Evolutionary conservation across 1,139 yeast genomes (phyloP).

Genomic region (Magnusiomyces ingens): DNA sequence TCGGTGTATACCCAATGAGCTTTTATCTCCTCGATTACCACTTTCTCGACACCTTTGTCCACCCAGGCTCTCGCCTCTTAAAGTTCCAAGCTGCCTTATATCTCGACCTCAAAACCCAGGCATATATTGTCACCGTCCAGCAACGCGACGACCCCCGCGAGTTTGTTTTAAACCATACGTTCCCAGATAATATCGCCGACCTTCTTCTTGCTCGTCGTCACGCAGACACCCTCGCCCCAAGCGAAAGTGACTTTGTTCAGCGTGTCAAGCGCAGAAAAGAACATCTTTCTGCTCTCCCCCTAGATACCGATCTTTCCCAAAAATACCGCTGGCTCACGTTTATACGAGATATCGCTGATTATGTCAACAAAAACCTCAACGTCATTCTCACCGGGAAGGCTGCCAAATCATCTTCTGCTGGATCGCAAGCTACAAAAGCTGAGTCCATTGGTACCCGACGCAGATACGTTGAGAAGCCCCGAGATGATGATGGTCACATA

Average conservation of each 20-base stretch:
- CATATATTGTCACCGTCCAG: slow-evolving; percentile 81
- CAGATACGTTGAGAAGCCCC: not conserved
- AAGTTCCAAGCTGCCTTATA: slow-evolving; percentile 75
- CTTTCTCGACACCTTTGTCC: slow-evolving; percentile 67
- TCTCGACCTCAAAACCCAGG: slow-evolving; percentile 88
- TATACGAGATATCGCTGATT: slow-evolving; percentile 67
- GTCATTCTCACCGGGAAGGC: slow-evolving; percentile 15
- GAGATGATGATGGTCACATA: not conserved
- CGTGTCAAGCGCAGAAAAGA: slow-evolving; percentile 66
- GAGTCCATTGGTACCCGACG: too few species aligned
- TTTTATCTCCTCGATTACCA: slow-evolving; percentile 78
- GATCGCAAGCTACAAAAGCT: too few species aligned
- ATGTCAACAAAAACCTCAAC: slow-evolving; percentile 58
- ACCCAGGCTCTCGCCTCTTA: slow-evolving; percentile 49
- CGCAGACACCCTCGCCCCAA: slow-evolving; percentile 45
- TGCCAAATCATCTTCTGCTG: too few species aligned
- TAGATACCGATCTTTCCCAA: slow-evolving; percentile 46
- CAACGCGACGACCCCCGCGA: slow-evolving; percentile 60
- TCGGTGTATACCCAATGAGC: slow-evolving; percentile 81
- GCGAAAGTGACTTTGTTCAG: slow-evolving; percentile 62
- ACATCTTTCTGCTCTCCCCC: slow-evolving; percentile 43
- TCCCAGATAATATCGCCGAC: slow-evolving; percentile 51
- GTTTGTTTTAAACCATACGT: slow-evolving; percentile 68
- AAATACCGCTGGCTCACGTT: slow-evolving; percentile 72
- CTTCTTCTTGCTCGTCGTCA: slow-evolving; percentile 38